Evolutionary conservation across 805 yeast genomes (phyloP).

Genomic region (Saturnispora dispora): DNA sequence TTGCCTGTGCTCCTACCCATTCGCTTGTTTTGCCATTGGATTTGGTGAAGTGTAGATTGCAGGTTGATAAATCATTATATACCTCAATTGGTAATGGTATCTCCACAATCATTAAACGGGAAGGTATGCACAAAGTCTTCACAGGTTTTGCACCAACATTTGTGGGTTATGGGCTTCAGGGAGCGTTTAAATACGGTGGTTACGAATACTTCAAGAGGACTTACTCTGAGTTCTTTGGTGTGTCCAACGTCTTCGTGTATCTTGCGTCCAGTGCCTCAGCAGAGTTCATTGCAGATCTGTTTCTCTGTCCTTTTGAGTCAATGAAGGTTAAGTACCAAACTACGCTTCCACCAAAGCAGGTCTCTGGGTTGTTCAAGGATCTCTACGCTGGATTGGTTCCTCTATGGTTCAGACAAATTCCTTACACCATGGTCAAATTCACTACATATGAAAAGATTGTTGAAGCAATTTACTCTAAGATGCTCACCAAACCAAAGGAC

Average conservation of each 20-base stretch:
- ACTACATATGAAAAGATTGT: constrained; percentile 92
- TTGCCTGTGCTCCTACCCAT: constrained; percentile 97
- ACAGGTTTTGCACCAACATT: constrained; percentile 91
- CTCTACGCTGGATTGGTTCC: constrained; percentile 87
- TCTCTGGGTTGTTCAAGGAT: constrained; percentile 49
- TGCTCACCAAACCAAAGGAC: constrained; percentile 60
- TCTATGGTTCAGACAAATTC: constrained; percentile 93
- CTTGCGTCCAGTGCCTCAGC: constrained; percentile 88
- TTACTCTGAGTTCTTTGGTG: constrained; percentile 61
- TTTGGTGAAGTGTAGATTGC: constrained; percentile 87
- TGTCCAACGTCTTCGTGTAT: constrained; percentile 62
- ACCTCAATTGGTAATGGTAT: constrained; percentile 76
- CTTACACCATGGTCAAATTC: constrained; percentile 97
- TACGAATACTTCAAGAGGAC: constrained; percentile 84
- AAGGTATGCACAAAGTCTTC: constrained; percentile 68
- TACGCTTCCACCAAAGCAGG: constrained; percentile 73
- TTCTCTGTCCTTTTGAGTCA: constrained; percentile 90
- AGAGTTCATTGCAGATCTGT: constrained; percentile 84
- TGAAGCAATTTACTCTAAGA: constrained; percentile 57
- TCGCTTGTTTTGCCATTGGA: constrained; percentile 89
- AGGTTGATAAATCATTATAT: constrained; percentile 70
- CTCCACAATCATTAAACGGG: constrained; percentile 58
- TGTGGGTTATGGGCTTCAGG: constrained; percentile 89
- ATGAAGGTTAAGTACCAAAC: constrained; percentile 93
- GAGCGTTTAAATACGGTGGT: constrained; percentile 95